These are phyloP conservation scores for Fabrea salina DNA, from an alignment of 169 alveolate genomes.

Conservation along the genomic window DNA sequence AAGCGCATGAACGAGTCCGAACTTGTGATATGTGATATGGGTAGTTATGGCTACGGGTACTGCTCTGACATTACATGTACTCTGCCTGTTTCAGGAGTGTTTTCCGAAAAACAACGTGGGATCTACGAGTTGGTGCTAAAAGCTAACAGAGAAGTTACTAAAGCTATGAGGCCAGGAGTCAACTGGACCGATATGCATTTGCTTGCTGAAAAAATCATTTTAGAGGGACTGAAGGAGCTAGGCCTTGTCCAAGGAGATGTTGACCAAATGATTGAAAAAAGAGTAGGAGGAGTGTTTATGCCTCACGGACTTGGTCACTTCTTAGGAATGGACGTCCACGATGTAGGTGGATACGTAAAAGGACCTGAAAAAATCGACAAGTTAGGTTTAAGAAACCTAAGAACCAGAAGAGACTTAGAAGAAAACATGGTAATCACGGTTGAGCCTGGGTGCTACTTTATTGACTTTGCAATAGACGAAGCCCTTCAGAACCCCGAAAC, in stretches of 20 bases:
- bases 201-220: constrained; percentile 75
- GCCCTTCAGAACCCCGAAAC: constrained; percentile 45
- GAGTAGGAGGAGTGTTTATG: constrained; percentile 81
- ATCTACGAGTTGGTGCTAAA: constrained; percentile 80
- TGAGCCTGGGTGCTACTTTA: constrained; percentile 89
- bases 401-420: constrained; percentile 80
- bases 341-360: constrained; percentile 85
- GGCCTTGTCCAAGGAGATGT: constrained; percentile 68
- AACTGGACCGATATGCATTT: constrained; percentile 85
- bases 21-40: constrained; percentile 76
- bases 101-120: constrained; percentile 71
- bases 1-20: constrained; percentile 50
- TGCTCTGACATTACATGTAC: constrained; percentile 86
- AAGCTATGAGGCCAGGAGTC: constrained; percentile 78
- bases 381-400: constrained; percentile 75
- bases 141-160: constrained; percentile 70
- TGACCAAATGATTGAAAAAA: constrained; percentile 74
- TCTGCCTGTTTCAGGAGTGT: constrained; percentile 82
- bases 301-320: constrained; percentile 92
- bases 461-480: constrained; percentile 59
- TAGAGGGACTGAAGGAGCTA: constrained; percentile 64
- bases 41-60: constrained; percentile 77
- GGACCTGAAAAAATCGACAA: constrained; percentile 68
- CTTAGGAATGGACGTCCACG: constrained; percentile 85
- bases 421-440: constrained; percentile 78